Conservation (phyloP, 768 basidiomycete genomes). For the Xerocomus potaroensis region DNA sequence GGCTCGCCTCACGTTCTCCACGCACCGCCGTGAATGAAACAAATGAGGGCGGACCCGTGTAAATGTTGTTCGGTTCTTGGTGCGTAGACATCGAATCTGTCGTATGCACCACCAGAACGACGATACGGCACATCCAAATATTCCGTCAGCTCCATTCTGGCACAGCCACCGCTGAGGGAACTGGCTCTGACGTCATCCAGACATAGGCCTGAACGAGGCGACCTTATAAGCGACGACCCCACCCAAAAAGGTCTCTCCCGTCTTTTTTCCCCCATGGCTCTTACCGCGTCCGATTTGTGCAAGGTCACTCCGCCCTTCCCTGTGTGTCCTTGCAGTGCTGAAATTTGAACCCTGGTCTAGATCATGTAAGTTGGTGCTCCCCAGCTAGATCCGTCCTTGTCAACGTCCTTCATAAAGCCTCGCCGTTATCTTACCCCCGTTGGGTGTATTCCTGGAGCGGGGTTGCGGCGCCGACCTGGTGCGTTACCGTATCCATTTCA, state of each 20-base stretch:
- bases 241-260: no score
- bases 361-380: conserved; percentile 37
- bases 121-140: conserved; percentile 36
- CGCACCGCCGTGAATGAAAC: conserved; percentile 81
- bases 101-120: conserved; percentile 20
- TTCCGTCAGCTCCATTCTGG: conserved; percentile 12
- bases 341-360: conserved; percentile 26
- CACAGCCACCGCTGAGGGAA: conserved; percentile 13
- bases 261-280: conserved; percentile 49
- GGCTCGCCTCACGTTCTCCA: conserved; percentile 62
- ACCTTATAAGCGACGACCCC: conserved; percentile 19
- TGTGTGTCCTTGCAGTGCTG: background rate
- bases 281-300: conserved; percentile 72
- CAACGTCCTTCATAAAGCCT: conserved; percentile 34
- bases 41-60: conserved; percentile 43
- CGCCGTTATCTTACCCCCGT: conserved; percentile 73
- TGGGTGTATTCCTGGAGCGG: conserved; percentile 86
- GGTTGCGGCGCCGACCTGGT: conserved; percentile 78
- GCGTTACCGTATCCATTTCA: conserved; percentile 25
- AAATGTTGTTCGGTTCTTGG: conserved; percentile 16
- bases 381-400: conserved; percentile 4
- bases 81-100: conserved; percentile 55
- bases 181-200: conserved; percentile 27
- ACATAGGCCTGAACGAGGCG: background rate
- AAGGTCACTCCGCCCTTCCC: conserved; percentile 45